phyloP scores from a whole-genome alignment of 2,329 filamentous ascomycete species.

The Laburnicola sp. region DNA sequence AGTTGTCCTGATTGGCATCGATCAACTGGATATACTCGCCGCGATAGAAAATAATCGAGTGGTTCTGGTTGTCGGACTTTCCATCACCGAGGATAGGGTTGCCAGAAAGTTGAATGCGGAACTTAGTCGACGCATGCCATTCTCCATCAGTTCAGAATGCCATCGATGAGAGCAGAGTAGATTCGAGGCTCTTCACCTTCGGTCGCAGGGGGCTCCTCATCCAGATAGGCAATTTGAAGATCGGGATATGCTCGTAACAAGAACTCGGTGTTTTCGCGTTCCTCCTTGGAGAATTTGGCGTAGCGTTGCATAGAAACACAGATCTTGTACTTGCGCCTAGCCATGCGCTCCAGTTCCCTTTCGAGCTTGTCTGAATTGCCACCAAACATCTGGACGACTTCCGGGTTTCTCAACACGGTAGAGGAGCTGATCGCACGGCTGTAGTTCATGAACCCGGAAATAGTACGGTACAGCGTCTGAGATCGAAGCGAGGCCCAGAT shows the following conservation, averaged over 20 bases:
- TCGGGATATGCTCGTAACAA: slow-evolving; percentile 95
- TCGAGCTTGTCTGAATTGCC: slow-evolving; percentile 99
- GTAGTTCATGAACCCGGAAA: slow-evolving; percentile 99
- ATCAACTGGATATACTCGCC: slow-evolving; percentile 99
- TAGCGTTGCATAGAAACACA: slow-evolving; percentile 98
- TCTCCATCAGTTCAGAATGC: slow-evolving; percentile 97
- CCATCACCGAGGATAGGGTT: slow-evolving; percentile 98
- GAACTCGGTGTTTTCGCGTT: slow-evolving; percentile 99
- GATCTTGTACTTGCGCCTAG: slow-evolving; percentile 98
- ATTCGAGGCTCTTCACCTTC: slow-evolving; percentile 95
- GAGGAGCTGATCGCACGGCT: slow-evolving; percentile 94
- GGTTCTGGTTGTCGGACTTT: slow-evolving; percentile 99
- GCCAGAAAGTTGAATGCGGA: slow-evolving; percentile 94
- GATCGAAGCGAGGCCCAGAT: slow-evolving; percentile 98
- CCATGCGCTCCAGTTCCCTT: slow-evolving; percentile 96
- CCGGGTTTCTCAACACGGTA: slow-evolving; percentile 99
- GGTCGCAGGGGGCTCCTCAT: slow-evolving; percentile 84
- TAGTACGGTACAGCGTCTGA: slow-evolving; percentile 95
- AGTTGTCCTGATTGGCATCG: slow-evolving; percentile 99
- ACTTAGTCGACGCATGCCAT: slow-evolving; percentile 94
- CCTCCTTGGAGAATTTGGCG: slow-evolving; percentile 99
- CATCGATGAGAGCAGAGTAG: slow-evolving; percentile 94
- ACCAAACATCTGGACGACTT: slow-evolving; percentile 99
- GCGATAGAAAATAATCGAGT: slow-evolving; percentile 96
- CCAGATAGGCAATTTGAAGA: slow-evolving; percentile 96